Evolutionary conservation across 441 rosid species (phyloP).

Genomic region (Macaranga tanarius): DNA sequence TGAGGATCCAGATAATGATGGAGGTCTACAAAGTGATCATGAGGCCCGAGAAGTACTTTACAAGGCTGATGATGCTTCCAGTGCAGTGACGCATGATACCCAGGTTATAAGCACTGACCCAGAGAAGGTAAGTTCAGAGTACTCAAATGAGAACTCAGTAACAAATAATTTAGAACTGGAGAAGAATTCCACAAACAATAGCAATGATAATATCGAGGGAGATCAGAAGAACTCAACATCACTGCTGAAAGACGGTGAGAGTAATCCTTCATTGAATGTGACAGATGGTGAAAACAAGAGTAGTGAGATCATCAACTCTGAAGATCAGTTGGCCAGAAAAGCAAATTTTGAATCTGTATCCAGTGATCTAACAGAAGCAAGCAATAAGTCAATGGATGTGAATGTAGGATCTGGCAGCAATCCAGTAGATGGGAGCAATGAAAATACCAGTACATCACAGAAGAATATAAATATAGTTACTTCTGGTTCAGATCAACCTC

Average conservation of each 20-base stretch:
- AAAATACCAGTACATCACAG: conserved; percentile 28
- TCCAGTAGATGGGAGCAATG: conserved; percentile 27
- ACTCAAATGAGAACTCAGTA: conserved; percentile 36
- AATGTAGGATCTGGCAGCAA: conserved; percentile 34
- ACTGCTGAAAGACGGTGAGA: conserved; percentile 32
- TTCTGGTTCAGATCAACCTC: conserved; percentile 33
- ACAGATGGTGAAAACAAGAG: conserved; percentile 36
- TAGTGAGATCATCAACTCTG: conserved; percentile 20
- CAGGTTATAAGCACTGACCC: conserved; percentile 35
- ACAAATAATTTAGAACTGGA: conserved; percentile 30
- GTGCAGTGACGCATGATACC: conserved; percentile 82
- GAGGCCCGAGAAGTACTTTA: conserved; percentile 88
- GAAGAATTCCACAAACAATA: conserved; percentile 19
- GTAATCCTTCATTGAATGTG: conserved; percentile 21
- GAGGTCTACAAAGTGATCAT: conserved; percentile 35
- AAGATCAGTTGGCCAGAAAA: conserved; percentile 19
- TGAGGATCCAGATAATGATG: conserved; percentile 48
- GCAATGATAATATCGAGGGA: conserved; percentile 25
- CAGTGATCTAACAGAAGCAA: conserved; percentile 24
- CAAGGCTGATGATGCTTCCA: conserved; percentile 92
- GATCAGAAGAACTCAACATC: conserved; percentile 26
- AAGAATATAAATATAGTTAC: conserved; percentile 39
- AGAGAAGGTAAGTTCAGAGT: conserved; percentile 36
- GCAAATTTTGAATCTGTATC: conserved; percentile 11
- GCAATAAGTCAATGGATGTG: conserved; percentile 28